Evolutionary conservation across 148 eudicot species (phyloP).

Genomic region (Heliamphora exappendiculata): DNA sequence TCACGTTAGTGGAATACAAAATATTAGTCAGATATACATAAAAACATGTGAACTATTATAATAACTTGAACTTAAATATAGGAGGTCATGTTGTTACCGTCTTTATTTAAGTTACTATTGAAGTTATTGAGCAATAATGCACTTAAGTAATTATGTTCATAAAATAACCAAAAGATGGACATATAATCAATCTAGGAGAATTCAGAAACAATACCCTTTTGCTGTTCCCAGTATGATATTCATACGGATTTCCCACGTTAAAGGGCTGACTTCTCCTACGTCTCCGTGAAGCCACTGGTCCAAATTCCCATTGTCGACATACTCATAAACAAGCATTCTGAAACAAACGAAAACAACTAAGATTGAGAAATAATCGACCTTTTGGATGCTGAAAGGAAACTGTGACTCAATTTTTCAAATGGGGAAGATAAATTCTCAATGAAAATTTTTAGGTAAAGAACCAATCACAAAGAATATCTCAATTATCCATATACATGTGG

Average conservation of each 20-base stretch:
- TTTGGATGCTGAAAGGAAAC: not conserved
- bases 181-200: not conserved
- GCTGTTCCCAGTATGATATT: conserved; percentile 77
- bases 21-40: no score
- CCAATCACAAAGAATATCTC: no score
- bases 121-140: no score
- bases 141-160: no score
- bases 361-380: not conserved
- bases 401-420: not conserved
- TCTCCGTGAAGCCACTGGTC: conserved; percentile 98
- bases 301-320: conserved; percentile 84
- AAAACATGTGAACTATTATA: no score
- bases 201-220: conserved; percentile 53
- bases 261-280: conserved; percentile 86
- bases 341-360: conserved; percentile 5
- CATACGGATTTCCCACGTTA: conserved; percentile 85
- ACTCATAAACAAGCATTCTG: conserved; percentile 94
- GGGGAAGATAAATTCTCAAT: no score
- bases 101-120: no score
- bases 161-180: not conserved
- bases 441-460: no score
- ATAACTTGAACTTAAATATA: no score
- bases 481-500: no score
- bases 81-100: no score
- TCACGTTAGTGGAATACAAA: no score